Evolutionary conservation across 805 yeast genomes (phyloP), one percentile per base, ranked within the genome.

Genomic region (Naumovozyma baii): DNA sequence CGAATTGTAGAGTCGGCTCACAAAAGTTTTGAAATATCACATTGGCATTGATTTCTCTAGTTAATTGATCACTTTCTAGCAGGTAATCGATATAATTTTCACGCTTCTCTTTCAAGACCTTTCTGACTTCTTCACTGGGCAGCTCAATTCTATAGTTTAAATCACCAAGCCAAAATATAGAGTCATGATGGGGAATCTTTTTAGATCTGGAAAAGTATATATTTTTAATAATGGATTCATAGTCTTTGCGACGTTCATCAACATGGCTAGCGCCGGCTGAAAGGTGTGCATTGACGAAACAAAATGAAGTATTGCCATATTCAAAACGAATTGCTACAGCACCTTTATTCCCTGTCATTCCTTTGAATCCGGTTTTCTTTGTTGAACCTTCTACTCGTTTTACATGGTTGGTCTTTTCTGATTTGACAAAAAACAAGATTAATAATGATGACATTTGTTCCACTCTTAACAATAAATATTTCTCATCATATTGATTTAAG

Each of bases 291-390:
- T 92, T 90, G 18, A 92, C 73, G 54, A 87, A 76, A 47, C 94
- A 86, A 53, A 87, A 80, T 1, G 81, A 69, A 0, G 95, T 81
- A 33, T 78, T 72, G 0, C 94, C 92, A 59, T 73, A 85, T 38
- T 80, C 75, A 62, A 90, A 83, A 44, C 96, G 71, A 8, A 92
- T 85, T 0, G 95, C 96, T 45, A 88, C 92, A 2, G 94, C 96
- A 36, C 98, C 98, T 60, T 90, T 90, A 59, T 92, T 90, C 8
- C 96, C 98, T 0, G 97, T 78, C 66, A 92, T 90, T 30, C 98
- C 98, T 22, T 96, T 95, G 39, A 92, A 67, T 0, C 97, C 98
- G 0, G 97, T 90, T 61, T 90, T 90, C 52, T 88, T 90, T 8
- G 83, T 74, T 13, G 88, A 74, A 7, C 96, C 96, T 49, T 87